Percentiles rank a stretch among this genome's conserved stretches.
Conservation (phyloP, 768 basidiomycete genomes). For the Tephrocybe sp. region DNA sequence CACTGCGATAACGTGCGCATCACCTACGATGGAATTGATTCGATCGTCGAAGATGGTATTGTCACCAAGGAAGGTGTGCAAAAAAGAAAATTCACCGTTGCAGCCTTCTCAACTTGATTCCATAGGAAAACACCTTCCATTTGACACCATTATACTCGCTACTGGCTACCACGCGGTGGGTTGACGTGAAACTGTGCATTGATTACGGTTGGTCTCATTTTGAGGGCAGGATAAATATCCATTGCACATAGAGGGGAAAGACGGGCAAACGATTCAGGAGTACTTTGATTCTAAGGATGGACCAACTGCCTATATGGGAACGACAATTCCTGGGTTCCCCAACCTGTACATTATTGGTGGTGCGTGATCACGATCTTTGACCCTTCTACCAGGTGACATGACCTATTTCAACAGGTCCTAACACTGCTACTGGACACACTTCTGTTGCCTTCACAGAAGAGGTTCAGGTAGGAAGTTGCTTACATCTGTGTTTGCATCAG, state of each 20-base stretch:
- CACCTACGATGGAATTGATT: conserved; percentile 37
- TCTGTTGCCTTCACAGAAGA: conserved; percentile 43
- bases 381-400: neutral
- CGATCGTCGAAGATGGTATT: conserved; percentile 39
- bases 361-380: conserved; percentile 15
- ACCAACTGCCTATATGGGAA: conserved; percentile 43
- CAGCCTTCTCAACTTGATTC: neutral
- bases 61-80: conserved; percentile 34
- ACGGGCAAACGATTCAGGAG: conserved; percentile 32
- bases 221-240: conserved; percentile 30
- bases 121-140: conserved; percentile 28
- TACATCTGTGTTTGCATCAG: neutral
- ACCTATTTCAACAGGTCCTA: conserved; percentile 29
- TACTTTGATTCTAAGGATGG: conserved; percentile 38
- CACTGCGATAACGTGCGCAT: conserved; percentile 45
- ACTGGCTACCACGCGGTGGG: conserved; percentile 33
- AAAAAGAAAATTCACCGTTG: neutral
- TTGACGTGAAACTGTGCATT: neutral
- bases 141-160: conserved; percentile 38
- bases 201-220: neutral
- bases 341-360: conserved; percentile 42
- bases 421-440: conserved; percentile 40
- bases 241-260: conserved; percentile 27
- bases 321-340: conserved; percentile 41
- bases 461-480: conserved; percentile 29